Conservation (phyloP, 345 rosid genomes). For the Brassica cretica region DNA sequence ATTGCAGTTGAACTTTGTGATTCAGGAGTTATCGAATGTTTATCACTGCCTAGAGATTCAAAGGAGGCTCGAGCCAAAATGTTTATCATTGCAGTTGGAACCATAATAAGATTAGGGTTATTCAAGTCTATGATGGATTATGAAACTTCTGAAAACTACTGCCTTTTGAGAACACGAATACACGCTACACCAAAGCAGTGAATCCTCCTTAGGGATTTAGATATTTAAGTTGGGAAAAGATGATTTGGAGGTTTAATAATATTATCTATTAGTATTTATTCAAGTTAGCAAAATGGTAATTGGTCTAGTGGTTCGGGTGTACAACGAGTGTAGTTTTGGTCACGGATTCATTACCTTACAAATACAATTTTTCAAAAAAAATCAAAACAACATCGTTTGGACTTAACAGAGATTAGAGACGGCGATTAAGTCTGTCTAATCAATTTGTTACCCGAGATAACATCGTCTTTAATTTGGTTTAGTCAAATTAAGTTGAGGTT, state of each 20-base stretch:
- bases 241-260: background rate
- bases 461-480: too few relatives aligned
- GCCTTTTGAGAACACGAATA: slow-evolving; percentile 49
- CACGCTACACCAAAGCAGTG: background rate
- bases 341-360: background rate
- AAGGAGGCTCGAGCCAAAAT: background rate
- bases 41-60: too few relatives aligned
- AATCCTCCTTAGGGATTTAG: slow-evolving; percentile 40
- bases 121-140: background rate
- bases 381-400: background rate
- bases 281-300: background rate
- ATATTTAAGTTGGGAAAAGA: background rate
- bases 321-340: background rate
- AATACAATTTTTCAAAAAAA: too few relatives aligned
- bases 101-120: background rate
- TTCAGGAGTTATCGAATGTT: too few relatives aligned
- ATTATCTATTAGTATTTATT: too few relatives aligned
- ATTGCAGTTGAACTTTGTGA: background rate
- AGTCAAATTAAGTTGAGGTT: too few relatives aligned
- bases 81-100: background rate
- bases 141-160: background rate
- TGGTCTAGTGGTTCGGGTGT: background rate
- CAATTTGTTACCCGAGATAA: too few relatives aligned
- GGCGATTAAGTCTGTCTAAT: too few relatives aligned
- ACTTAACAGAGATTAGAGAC: background rate